Evolutionary conservation across 1,139 yeast genomes (phyloP).

Genomic region (Candida glucosophila): DNA sequence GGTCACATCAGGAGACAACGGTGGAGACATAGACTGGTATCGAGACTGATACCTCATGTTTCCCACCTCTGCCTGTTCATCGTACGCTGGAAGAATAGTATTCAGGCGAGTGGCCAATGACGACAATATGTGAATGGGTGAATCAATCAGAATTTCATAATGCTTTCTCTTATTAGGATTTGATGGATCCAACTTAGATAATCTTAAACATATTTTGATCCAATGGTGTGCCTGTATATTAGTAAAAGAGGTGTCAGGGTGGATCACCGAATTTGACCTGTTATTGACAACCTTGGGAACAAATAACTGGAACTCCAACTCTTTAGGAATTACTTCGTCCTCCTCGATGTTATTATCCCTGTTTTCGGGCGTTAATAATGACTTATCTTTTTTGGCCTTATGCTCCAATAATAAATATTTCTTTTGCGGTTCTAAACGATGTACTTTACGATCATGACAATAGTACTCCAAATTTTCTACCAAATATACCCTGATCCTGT

Average conservation of each 20-base stretch:
- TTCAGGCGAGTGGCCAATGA: constrained; percentile 64
- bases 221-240: constrained; percentile 86
- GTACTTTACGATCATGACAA: constrained; percentile 79
- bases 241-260: constrained; percentile 75
- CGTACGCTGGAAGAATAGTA: constrained; percentile 55
- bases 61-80: constrained; percentile 14
- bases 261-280: constrained; percentile 37
- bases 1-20: constrained; percentile 46
- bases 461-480: constrained; percentile 88
- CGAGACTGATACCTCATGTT: no score
- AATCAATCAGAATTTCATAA: constrained; percentile 85
- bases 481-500: constrained; percentile 73
- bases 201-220: constrained; percentile 78
- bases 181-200: constrained; percentile 55
- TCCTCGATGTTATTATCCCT: constrained; percentile 23
- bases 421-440: constrained; percentile 81
- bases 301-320: constrained; percentile 74
- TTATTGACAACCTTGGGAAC: constrained; percentile 60
- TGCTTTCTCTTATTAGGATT: constrained; percentile 63
- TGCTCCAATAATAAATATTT: constrained; percentile 77
- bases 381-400: constrained; percentile 49
- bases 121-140: constrained; percentile 75
- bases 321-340: constrained; percentile 41
- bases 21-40: constrained; percentile 21
- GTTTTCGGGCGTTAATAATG: constrained; percentile 19